Base-by-base conservation (phyloP, 352 stramenopile species). In the Thraustochytrium striatum region DNA sequence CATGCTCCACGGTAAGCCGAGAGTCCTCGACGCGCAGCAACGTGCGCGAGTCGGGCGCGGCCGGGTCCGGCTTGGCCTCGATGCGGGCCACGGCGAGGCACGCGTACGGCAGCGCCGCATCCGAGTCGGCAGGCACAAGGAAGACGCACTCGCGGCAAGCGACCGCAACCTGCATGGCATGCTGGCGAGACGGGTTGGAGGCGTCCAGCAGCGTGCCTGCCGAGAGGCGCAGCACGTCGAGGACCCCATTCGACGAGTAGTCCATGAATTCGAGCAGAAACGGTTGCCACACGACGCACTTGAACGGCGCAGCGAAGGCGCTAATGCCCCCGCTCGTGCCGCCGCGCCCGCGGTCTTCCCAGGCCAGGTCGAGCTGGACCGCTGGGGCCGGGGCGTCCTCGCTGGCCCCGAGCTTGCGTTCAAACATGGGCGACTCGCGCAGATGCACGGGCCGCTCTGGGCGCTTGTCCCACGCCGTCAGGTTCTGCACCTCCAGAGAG, bases 231-330 rank as follows among this genome's bases (percentile, higher is more conserved):
- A 75, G 52, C 21, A 75, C 30, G 47, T 75, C 65, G 44, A 75
- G 19, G 50, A 75, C 52, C 21, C 44, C 65, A 9, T 25, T 75
- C n/a, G 65, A 21, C 5, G 65, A 30, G 52, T 75, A 75, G 30
- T 75, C 65, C 3, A 75, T 43, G 30, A 30, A 61, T 30, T 75
- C 65, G 7, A 38, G 43, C 21, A 75, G 5, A 41, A 62, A 75
- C 11, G 65, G 65, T 3, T 75, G 65, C 65, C 65, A 75, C 13
- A 75, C 65, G 16, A 55, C 30, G 30, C 41, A 30, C n/a, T 8
- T 32, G 30, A n/a, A n/a, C n/a, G n/a, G n/a, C n/a, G n/a, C n/a
- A n/a, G n/a, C n/a, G n/a, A n/a, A n/a, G n/a, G n/a, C n/a, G n/a
- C n/a, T n/a, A n/a, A n/a, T n/a, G n/a, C n/a, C n/a, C n/a, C n/a